Base-by-base conservation (phyloP, 495 filamentous ascomycete genomes). In the Penicillium canescens region DNA sequence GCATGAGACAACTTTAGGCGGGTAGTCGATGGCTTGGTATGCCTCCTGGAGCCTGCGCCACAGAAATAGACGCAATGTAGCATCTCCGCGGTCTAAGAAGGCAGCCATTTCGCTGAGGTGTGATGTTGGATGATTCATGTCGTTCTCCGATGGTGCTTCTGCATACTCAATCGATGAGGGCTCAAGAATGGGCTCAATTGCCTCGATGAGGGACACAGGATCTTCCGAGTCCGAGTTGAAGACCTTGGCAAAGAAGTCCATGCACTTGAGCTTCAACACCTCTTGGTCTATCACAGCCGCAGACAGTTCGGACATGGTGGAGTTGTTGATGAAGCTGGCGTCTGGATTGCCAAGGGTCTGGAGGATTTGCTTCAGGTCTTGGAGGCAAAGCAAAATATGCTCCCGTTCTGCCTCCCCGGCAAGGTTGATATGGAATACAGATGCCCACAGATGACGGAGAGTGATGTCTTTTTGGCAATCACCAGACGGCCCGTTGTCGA, bases 201-300 rank as follows among this genome's bases (percentile, higher is more conserved):
- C 94, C 58, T 96, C 91, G 58, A 99, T 96, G 4, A 96, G 79
- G 8, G 84, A 81, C 4, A 90, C 78, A 0, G 94, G 87, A 61
- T 96, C 84, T 34, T 82, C 82, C 31, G 81, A 71, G 37, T 85
- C 78, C 21, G 80, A 68, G 46, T 74, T 77, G 57, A 97, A 96
- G 1, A 99, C 82, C 26, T 84, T 87, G 54, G 88, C 77, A 71
- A 99, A 98, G 70, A 96, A 98, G 61, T 96, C 95, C 83, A 94
- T 92, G 0, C 92, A 98, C 12, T 89, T 96, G 12, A 98, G 76
- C 63, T 91, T 89, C 41, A 89, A 90, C 23, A 96, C 88, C 62
- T 99, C 94, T 28, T 91, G 85, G 42, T 96, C 91, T 11, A 92
- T 85, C 3, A 89, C 88, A 11, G 78, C 79, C 4, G 80, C 75